Conservation (phyloP, 208 protist species). For the Leishmania tropica region DNA sequence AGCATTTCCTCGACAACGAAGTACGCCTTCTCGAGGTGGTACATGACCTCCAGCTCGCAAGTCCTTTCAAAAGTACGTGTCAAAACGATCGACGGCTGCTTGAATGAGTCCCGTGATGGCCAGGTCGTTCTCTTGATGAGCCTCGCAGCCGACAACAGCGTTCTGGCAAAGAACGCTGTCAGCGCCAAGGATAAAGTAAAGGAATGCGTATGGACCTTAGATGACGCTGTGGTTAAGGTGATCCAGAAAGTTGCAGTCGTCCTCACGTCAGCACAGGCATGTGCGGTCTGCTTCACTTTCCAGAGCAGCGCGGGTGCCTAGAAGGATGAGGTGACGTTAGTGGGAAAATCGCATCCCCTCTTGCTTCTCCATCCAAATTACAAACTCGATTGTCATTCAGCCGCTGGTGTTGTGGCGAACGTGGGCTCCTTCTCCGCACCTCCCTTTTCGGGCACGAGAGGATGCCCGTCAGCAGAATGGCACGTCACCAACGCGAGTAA, state of each 20-base stretch:
- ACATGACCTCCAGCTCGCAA: slow-evolving; percentile 98
- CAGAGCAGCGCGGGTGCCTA: slow-evolving; percentile 77
- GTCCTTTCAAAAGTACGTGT: slow-evolving; percentile 90
- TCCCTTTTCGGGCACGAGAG: not conserved
- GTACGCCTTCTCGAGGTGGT: slow-evolving; percentile 98
- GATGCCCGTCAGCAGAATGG: not conserved
- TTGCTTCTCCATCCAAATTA: slow-evolving; percentile 97
- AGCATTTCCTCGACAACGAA: slow-evolving; percentile 97
- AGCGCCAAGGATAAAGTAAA: slow-evolving; percentile 95
- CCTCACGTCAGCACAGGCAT: slow-evolving; percentile 88
- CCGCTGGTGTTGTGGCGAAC: not conserved
- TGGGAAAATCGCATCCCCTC: slow-evolving; percentile 96
- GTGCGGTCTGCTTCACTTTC: slow-evolving; percentile 95
- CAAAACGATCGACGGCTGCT: slow-evolving; percentile 70
- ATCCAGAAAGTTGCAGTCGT: slow-evolving; percentile 96
- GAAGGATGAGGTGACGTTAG: slow-evolving; percentile 80
- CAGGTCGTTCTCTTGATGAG: slow-evolving; percentile 96
- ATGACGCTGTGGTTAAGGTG: slow-evolving; percentile 94
- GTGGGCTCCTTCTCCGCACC: not conserved
- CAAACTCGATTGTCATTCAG: slow-evolving; percentile 91
- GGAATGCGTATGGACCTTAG: slow-evolving; percentile 93
- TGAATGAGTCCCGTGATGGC: slow-evolving; percentile 94
- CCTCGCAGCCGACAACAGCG: slow-evolving; percentile 90
- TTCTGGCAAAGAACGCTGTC: slow-evolving; percentile 13
- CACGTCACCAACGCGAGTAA: not conserved